Base-by-base conservation (phyloP, 768 basidiomycete genomes). In the Cytidiella melzeri region DNA sequence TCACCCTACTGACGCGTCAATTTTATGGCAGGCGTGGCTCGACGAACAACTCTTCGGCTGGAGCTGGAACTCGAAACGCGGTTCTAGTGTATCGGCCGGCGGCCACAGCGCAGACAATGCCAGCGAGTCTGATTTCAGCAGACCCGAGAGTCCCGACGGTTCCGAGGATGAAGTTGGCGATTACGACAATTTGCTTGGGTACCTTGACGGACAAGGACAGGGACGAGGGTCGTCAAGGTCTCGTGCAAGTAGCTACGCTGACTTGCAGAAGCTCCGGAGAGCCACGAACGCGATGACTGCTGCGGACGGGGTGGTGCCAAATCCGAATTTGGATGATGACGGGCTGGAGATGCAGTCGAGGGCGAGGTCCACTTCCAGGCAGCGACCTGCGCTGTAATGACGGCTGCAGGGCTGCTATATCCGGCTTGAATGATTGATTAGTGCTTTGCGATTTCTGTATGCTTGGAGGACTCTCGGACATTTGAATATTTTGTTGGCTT, bases 41-140 rank as follows among this genome's bases (percentile, higher is more conserved):
- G 92, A 96, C 64, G 93, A 95, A 67, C 83, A 89, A 6, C 75
- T 96, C 21, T 96, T 95, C 62, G 93, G 92, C 39, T 95, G 90
- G 92, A 83, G 82, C 64, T 75, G 80, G 46, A 89, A 84, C 56
- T 77, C 87, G 1, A 71, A 68, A 43, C 80, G 79, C 42, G 88
- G 91, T n/a, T 90, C 89, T 2, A 89, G 84, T 58, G 89, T 81
- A n/a, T 93, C 91, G 92, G 80, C 80, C 26, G 87, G 80, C 15
- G 70, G 71, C 20, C 69, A 66, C 34, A 77, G 67, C 58, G 80
- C 78, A 43, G 82, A 83, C 9, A 7, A 7, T 34, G n/a, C n/a
- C n/a, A n/a, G n/a, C n/a, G n/a, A n/a, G n/a, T n/a, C n/a, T n/a
- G n/a, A n/a, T 61, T 71, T 64, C 62, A 87, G 79, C 68, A 69